phyloP scores from a whole-genome alignment of 257 asterid species.

The Solanum pimpinellifolium region DNA sequence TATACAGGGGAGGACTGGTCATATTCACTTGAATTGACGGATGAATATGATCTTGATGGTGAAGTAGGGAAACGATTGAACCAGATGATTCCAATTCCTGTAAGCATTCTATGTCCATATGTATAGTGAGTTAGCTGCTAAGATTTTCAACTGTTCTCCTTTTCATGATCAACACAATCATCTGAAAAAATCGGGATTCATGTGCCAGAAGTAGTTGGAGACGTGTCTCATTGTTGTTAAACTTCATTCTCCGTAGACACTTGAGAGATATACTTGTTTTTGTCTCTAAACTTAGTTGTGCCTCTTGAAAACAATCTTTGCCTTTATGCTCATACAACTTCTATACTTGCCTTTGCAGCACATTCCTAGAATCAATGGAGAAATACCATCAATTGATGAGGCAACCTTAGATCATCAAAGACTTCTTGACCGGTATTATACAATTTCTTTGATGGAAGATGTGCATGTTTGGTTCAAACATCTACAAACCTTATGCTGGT shows the following conservation, averaged over 20 bases:
- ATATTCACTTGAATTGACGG: conserved; percentile 46
- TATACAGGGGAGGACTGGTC: conserved; percentile 50
- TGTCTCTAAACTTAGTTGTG: neutral
- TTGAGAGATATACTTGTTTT: neutral
- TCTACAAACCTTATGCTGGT: neutral
- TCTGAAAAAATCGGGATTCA: neutral
- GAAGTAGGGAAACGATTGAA: conserved; percentile 77
- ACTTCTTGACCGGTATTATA: conserved; percentile 70
- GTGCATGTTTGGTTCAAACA: neutral
- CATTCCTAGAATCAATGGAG: conserved; percentile 87
- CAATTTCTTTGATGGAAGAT: neutral
- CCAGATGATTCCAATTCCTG: conserved; percentile 88
- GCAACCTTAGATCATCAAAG: conserved; percentile 94
- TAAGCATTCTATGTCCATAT: conserved; percentile 20
- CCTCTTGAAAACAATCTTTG: neutral
- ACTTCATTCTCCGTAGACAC: neutral
- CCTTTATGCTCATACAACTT: neutral
- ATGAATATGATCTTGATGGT: conserved; percentile 59
- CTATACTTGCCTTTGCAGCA: conserved; percentile 48
- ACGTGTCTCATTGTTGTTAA: neutral
- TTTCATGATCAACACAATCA: neutral
- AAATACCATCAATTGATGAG: conserved; percentile 82
- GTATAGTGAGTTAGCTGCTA: neutral
- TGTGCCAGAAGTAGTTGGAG: neutral
- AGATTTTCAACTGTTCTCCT: neutral